Evolutionary conservation across 352 stramenopile species (phyloP).

Genomic region (Globisporangium splendens): DNA sequence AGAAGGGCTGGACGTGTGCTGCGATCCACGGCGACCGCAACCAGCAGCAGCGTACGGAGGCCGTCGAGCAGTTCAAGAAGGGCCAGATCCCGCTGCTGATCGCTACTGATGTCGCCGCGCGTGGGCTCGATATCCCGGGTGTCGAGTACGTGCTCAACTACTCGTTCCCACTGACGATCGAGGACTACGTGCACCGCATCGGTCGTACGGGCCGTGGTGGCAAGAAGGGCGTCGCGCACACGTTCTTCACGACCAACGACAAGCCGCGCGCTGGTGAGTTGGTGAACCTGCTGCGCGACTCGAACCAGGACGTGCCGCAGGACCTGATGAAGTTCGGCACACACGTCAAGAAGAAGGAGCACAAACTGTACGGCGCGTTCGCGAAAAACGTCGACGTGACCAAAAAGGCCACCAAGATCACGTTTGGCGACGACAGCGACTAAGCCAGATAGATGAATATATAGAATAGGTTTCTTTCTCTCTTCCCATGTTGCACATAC

Average conservation of each 20-base stretch:
- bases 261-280: slow-evolving; percentile 96
- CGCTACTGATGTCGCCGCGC: slow-evolving; percentile 95
- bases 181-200: slow-evolving; percentile 96
- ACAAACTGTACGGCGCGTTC: slow-evolving; percentile 98
- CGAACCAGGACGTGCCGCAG: slow-evolving; percentile 91
- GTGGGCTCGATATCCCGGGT: slow-evolving; percentile 96
- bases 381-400: slow-evolving; percentile 91
- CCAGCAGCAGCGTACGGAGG: slow-evolving; percentile 89
- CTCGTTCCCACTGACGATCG: slow-evolving; percentile 97
- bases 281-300: slow-evolving; percentile 94
- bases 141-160: slow-evolving; percentile 98
- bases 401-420: slow-evolving; percentile 99
- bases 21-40: slow-evolving; percentile 97
- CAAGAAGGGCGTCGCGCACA: slow-evolving; percentile 94
- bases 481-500: background rate
- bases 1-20: slow-evolving; percentile 90
- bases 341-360: slow-evolving; percentile 99
- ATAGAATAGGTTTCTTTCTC: slow-evolving; percentile 1
- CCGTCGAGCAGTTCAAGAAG: slow-evolving; percentile 95
- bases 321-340: slow-evolving; percentile 97
- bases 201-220: slow-evolving; percentile 92
- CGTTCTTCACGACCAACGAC: slow-evolving; percentile 97
- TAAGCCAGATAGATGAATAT: slow-evolving; percentile 23
- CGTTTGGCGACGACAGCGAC: slow-evolving; percentile 87
- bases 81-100: slow-evolving; percentile 93